Percentiles rank a stretch among this genome's conserved stretches.
These are phyloP conservation scores for Penicillium sp. DNA, from an alignment of 2,329 filamentous ascomycete genomes.

Conservation along the genomic window DNA sequence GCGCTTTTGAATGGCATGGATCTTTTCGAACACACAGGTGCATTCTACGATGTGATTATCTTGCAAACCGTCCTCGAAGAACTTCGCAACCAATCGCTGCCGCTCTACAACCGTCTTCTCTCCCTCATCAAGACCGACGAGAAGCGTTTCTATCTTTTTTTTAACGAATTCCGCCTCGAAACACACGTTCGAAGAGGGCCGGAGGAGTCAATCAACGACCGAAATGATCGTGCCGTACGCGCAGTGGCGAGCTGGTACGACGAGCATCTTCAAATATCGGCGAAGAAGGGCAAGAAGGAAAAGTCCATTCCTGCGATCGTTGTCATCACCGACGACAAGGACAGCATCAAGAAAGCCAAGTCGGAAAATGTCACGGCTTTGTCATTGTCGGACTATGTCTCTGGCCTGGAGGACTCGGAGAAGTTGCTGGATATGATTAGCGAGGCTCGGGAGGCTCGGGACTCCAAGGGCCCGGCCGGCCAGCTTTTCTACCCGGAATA, in stretches of 20 bases:
- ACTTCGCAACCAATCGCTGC: constrained; percentile 88
- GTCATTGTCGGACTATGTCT: constrained; percentile 78
- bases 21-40: constrained; percentile 86
- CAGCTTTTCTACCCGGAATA: constrained; percentile 88
- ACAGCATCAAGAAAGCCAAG: constrained; percentile 81
- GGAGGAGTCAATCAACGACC: constrained; percentile 91
- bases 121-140: constrained; percentile 92
- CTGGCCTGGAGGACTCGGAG: constrained; percentile 79
- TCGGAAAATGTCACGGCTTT: constrained; percentile 70
- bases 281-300: constrained; percentile 58
- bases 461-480: constrained; percentile 63
- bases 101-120: constrained; percentile 91
- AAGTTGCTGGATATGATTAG: constrained; percentile 91
- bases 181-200: constrained; percentile 77
- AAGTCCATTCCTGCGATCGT: constrained; percentile 75
- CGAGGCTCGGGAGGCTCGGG: constrained; percentile 71
- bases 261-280: constrained; percentile 70
- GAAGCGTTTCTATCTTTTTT: constrained; percentile 98
- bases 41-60: constrained; percentile 96
- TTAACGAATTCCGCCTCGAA: constrained; percentile 96
- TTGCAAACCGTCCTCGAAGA: constrained; percentile 96
- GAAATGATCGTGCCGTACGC: constrained; percentile 91
- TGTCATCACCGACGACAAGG: constrained; percentile 91
- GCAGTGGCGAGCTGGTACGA: constrained; percentile 88
- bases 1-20: constrained; percentile 96